phyloP scores from a whole-genome alignment of 106 monocot species.

The Dioscorea alata region DNA sequence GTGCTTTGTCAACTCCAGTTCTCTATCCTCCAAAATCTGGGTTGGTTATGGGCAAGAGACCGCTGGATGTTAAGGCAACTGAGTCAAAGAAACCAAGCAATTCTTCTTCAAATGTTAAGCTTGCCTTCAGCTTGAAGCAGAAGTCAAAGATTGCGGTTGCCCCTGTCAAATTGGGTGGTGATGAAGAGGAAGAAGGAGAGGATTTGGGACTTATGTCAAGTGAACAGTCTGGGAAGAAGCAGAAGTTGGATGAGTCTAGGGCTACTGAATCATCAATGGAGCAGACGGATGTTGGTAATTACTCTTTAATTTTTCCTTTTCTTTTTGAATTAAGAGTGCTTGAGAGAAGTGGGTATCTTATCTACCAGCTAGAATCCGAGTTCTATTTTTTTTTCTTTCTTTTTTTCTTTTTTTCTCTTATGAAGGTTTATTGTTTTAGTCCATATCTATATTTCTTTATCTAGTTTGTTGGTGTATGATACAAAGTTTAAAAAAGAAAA shows the following conservation, averaged over 20 bases:
- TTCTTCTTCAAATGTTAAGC: constrained; percentile 48
- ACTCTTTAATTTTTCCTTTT: constrained; percentile 13
- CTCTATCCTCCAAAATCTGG: constrained; percentile 16
- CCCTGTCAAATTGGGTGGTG: constrained; percentile 56
- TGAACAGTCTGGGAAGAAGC: constrained; percentile 55
- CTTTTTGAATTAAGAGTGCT: not conserved
- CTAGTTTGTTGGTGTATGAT: too few species aligned
- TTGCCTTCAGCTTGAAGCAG: constrained; percentile 94
- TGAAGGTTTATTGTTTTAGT: too few species aligned
- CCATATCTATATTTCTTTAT: too few species aligned
- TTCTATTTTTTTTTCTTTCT: too few species aligned
- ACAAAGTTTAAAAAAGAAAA: too few species aligned
- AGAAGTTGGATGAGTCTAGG: constrained; percentile 31
- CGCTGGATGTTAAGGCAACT: constrained; percentile 42
- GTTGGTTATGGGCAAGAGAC: constrained; percentile 42
- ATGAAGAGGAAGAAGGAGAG: constrained; percentile 73
- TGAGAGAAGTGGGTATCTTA: not conserved
- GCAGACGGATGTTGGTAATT: constrained; percentile 74
- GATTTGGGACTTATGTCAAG: constrained; percentile 15
- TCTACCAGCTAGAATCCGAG: too few species aligned
- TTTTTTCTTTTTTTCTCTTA: too few species aligned
- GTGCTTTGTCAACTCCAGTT: not conserved
- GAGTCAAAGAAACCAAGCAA: constrained; percentile 38
- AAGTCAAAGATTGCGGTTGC: constrained; percentile 71
- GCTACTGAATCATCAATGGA: constrained; percentile 15